Evolutionary conservation across 176 grass and related monocot species (phyloP).

Genomic region (Stipa capillata): DNA sequence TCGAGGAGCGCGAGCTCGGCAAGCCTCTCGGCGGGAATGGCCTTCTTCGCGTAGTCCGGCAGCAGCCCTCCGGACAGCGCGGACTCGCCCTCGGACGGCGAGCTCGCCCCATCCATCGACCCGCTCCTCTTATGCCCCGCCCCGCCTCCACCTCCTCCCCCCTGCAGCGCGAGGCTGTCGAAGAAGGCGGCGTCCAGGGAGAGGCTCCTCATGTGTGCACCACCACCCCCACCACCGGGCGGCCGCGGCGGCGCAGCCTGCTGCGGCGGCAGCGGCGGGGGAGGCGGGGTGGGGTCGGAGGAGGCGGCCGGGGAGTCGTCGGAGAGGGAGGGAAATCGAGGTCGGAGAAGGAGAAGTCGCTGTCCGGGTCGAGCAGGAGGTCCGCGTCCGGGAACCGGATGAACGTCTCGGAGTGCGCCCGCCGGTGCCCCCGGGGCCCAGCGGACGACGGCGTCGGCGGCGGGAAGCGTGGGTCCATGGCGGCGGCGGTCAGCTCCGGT

Average conservation of each 20-base stretch:
- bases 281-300: conserved; percentile 36
- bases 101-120: conserved; percentile 70
- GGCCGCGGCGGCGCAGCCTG: conserved; percentile 15
- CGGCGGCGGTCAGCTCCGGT: not conserved
- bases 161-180: conserved; percentile 64
- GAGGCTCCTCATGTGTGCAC: conserved; percentile 59
- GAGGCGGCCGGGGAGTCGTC: conserved; percentile 58
- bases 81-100: conserved; percentile 74
- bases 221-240: not conserved
- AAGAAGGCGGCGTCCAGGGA: conserved; percentile 94
- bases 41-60: conserved; percentile 91
- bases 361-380: conserved; percentile 69
- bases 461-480: conserved; percentile 41
- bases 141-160: conserved; percentile 5
- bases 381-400: conserved; percentile 76
- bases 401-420: conserved; percentile 87
- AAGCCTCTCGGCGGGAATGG: conserved; percentile 61
- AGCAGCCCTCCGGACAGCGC: conserved; percentile 9
- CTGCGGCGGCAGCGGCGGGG: not conserved
- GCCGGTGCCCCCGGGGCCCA: conserved; percentile 47
- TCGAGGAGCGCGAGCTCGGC: conserved; percentile 76
- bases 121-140: conserved; percentile 68
- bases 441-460: conserved; percentile 33
- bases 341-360: conserved; percentile 86
- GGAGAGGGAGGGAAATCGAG: conserved; percentile 88